Evolutionary conservation across 1,284 basidiomycete genomes (phyloP), one percentile per base, ranked within the genome.

Genomic region (Puccinia hordei): DNA sequence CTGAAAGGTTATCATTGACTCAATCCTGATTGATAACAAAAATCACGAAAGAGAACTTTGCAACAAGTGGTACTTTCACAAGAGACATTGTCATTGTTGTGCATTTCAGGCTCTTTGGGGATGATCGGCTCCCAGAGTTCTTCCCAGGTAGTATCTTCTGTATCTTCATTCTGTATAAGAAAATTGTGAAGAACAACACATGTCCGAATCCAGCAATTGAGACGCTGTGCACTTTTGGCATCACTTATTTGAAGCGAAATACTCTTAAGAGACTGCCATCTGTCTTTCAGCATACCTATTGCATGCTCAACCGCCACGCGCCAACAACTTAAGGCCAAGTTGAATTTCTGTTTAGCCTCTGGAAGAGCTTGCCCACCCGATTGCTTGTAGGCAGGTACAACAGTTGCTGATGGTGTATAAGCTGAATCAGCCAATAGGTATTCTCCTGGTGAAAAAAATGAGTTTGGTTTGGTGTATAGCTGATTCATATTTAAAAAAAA

Each of bases 361-460:
- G 66, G 41, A 1, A 68, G 24, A 13, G 66, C 2, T 8, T 19
- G 41, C 1, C 41, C 41, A 27, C 8, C 9, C 6, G 5, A 17
- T 27, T 12, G 22, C 24, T 65, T 76, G 73, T 33, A 76, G n/a
- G n/a, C n/a, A n/a, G 73, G 73, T 30, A 63, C 30, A 17, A 38
- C 38, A 6, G 73, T 76, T 9, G 33, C 15, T 1, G 61, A n/a
- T 30, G 73, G 27, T 15, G 51, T 38, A 51, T 76, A 76, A 13
- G n/a, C 73, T 30, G 73, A 76, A 24, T 66, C 44, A 2, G 73
- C 73, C 17, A 76, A 33, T 15, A 76, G 19, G 33, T 65, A 76
- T 33, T 76, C 44, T 10, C 61, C 73, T 53, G 27, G n/a, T 4
- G 38, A 63, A n/a, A n/a, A n/a, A n/a, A n/a, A n/a, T n/a, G 17